A percentile compares a stretch with the other conserved stretches of the same genome.
These are phyloP conservation scores for Colletotrichum euphorbiae DNA, from an alignment of 2,329 filamentous ascomycete genomes.

Conservation along the genomic window DNA sequence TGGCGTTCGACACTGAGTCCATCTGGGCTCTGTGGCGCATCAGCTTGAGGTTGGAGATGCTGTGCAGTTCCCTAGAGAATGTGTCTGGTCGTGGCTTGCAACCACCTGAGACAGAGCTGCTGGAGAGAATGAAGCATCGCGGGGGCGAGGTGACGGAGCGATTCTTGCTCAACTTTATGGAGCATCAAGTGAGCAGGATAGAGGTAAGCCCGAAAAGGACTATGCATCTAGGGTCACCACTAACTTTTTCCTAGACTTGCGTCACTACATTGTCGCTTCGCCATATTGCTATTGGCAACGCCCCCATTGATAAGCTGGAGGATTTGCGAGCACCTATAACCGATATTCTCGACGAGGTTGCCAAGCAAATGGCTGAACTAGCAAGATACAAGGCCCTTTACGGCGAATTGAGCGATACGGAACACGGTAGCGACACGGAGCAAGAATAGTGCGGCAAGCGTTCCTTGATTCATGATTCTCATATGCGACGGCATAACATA, in stretches of 20 bases:
- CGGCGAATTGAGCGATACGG: constrained; percentile 55
- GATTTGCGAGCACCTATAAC: constrained; percentile 83
- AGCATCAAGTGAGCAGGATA: constrained; percentile 94
- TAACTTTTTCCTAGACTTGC: constrained; percentile 72
- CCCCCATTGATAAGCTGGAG: constrained; percentile 70
- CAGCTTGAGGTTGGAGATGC: constrained; percentile 88
- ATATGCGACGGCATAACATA: constrained; percentile 31
- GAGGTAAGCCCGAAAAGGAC: constrained; percentile 73
- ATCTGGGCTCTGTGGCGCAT: constrained; percentile 93
- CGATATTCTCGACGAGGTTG: constrained; percentile 73
- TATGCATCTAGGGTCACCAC: constrained; percentile 5
- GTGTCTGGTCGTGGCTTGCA: constrained; percentile 72
- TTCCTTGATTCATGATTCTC: constrained; percentile 37
- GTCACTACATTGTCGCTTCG: constrained; percentile 83
- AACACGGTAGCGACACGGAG: constrained; percentile 50
- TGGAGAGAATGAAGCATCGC: constrained; percentile 74
- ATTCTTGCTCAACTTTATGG: constrained; percentile 89
- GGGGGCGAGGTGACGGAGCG: constrained; percentile 90
- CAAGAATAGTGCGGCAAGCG: constrained; percentile 42
- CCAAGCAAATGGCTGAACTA: constrained; percentile 72
- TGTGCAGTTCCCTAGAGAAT: constrained; percentile 89
- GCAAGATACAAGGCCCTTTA: constrained; percentile 68
- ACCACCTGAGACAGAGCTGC: constrained; percentile 83
- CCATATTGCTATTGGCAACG: constrained; percentile 80
- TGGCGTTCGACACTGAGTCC: constrained; percentile 82